Evolutionary conservation across 352 stramenopile genomes (phyloP).

Genomic region (Phytophthora pistaciae): DNA sequence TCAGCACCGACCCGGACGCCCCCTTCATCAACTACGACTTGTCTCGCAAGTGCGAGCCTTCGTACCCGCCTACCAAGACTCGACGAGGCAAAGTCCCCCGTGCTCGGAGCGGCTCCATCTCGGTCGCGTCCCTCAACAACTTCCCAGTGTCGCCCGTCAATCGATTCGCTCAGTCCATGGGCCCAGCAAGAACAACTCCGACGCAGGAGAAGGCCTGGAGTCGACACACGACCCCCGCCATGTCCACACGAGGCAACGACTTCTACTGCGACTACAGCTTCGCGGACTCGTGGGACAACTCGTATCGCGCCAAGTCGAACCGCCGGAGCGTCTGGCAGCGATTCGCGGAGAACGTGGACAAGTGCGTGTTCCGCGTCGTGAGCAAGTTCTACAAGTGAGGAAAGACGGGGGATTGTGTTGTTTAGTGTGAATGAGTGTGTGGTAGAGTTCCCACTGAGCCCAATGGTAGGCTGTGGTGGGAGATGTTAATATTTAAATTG

Average conservation of each 20-base stretch:
- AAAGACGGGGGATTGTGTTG: neutral
- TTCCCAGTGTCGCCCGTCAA: constrained; percentile 27
- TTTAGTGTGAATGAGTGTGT: neutral
- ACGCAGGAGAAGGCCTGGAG: constrained; percentile 12
- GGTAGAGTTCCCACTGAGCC: constrained; percentile 1
- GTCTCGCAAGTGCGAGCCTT: neutral
- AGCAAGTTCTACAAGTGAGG: constrained; percentile 45
- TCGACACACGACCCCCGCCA: constrained; percentile 28
- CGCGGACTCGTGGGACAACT: constrained; percentile 11
- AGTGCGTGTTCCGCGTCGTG: constrained; percentile 36
- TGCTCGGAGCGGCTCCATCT: constrained; percentile 39
- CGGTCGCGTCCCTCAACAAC: constrained; percentile 17
- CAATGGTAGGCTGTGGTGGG: constrained; percentile 15
- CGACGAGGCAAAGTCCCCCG: constrained; percentile 11
- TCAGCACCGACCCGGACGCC: constrained; percentile 21
- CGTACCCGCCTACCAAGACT: constrained; percentile 10
- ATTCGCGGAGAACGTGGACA: constrained; percentile 38
- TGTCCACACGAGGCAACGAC: constrained; percentile 20
- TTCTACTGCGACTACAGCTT: constrained; percentile 21
- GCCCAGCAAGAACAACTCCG: constrained; percentile 12
- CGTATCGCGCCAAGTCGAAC: constrained; percentile 30
- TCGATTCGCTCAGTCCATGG: constrained; percentile 34
- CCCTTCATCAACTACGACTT: neutral
- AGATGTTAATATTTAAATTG: constrained; percentile 19
- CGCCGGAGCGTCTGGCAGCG: constrained; percentile 32